These are phyloP conservation scores for Vitis cinerea DNA, from an alignment of 164 flowering plant genomes.

Conservation along the genomic window DNA sequence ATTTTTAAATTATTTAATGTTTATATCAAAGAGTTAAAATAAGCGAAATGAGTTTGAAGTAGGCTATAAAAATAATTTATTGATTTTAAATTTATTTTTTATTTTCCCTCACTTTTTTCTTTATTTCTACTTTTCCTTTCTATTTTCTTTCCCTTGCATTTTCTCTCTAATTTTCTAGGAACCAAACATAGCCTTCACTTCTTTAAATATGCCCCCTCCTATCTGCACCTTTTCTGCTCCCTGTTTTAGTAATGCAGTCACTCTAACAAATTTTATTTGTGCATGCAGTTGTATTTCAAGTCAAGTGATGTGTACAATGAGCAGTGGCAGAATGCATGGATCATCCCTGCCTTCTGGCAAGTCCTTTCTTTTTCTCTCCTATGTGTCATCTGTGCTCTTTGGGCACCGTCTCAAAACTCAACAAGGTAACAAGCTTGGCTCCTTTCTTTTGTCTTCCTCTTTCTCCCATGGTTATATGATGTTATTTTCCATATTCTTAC, in stretches of 20 bases:
- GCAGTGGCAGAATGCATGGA: constrained; percentile 96
- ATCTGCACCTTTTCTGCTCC: neutral
- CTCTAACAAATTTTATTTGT: neutral
- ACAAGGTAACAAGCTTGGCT: constrained; percentile 50
- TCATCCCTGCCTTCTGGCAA: constrained; percentile 99
- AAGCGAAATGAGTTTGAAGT: too few species aligned
- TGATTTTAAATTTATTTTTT: too few species aligned
- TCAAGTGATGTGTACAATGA: constrained; percentile 85
- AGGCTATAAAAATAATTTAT: too few species aligned
- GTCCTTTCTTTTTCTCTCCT: constrained; percentile 86
- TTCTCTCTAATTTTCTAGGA: too few species aligned
- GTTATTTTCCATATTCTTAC: neutral
- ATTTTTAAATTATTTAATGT: too few species aligned
- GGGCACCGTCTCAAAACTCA: constrained; percentile 98
- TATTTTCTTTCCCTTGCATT: too few species aligned
- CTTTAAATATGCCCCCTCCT: too few species aligned
- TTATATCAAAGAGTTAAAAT: too few species aligned
- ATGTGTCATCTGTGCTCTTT: constrained; percentile 84
- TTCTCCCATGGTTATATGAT: neutral
- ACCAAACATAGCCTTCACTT: too few species aligned
- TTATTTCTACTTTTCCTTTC: too few species aligned
- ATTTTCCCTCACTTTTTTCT: too few species aligned
- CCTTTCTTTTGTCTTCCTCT: neutral
- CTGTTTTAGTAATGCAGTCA: neutral
- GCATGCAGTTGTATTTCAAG: constrained; percentile 89